phyloP scores from a whole-genome alignment of 768 basidiomycete genomes.

The Amanita fuliginea region DNA sequence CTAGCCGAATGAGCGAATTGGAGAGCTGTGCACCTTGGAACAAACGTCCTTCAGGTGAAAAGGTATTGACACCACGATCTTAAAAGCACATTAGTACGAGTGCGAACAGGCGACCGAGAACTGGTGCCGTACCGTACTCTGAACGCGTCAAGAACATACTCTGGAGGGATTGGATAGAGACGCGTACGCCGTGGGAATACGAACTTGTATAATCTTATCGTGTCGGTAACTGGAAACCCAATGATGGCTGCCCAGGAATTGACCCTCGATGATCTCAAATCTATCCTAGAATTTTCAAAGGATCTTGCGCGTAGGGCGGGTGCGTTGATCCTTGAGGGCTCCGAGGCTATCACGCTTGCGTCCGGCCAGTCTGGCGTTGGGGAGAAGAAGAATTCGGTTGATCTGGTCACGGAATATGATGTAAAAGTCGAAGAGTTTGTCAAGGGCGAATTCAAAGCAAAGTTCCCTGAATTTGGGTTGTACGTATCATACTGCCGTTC shows the following conservation, averaged over 20 bases:
- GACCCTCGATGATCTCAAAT: conserved; percentile 39
- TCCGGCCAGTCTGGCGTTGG: conserved; percentile 39
- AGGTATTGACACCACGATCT: conserved; percentile 98
- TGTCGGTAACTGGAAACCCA: too few species aligned
- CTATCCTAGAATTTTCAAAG: conserved; percentile 58
- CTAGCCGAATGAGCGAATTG: conserved; percentile 1
- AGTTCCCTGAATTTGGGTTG: conserved; percentile 78
- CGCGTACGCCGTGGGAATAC: conserved; percentile 40
- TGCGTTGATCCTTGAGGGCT: conserved; percentile 65
- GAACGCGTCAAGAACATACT: conserved; percentile 91
- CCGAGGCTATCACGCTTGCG: conserved; percentile 53
- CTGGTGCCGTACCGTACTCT: conserved; percentile 63
- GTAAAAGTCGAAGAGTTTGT: conserved; percentile 84
- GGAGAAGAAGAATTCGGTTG: conserved; percentile 91
- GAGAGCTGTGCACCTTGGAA: conserved; percentile 72
- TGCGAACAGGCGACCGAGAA: background rate
- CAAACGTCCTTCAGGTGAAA: conserved; percentile 95
- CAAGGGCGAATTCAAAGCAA: conserved; percentile 46
- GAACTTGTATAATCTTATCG: conserved; percentile 21
- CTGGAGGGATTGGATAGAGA: conserved; percentile 18
- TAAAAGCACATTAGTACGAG: conserved; percentile 1
- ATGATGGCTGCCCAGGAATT: conserved; percentile 25
- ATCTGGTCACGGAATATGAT: conserved; percentile 93
- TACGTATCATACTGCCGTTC: conserved; percentile 26
- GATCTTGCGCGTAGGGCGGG: conserved; percentile 70